A percentile compares a stretch with the other conserved stretches of the same genome.
phyloP scores from a whole-genome alignment of 2,329 filamentous ascomycete species.

The Berkeleyomyces rouxiae region DNA sequence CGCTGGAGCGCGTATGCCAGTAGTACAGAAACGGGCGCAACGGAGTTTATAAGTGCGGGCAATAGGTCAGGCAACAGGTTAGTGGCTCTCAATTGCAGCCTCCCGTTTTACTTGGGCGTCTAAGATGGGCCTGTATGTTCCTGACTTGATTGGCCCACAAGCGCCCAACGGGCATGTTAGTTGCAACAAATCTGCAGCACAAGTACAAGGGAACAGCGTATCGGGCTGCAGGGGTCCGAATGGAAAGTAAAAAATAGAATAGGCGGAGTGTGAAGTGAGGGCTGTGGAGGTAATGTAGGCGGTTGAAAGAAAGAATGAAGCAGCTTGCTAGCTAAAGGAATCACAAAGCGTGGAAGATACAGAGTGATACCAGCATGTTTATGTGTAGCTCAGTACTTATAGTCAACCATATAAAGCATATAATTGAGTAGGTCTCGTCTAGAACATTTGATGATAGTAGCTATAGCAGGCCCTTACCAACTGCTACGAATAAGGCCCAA shows the following conservation, averaged over 20 bases:
- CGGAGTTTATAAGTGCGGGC: no score
- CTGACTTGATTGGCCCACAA: conserved; percentile 11
- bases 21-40: not conserved
- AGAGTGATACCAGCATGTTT: not conserved
- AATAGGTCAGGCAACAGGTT: not conserved
- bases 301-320: not conserved
- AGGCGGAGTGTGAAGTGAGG: not conserved
- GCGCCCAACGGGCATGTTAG: not conserved
- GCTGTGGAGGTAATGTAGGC: no score
- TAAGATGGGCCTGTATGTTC: not conserved
- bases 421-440: no score
- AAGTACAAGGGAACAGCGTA: not conserved
- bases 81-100: not conserved
- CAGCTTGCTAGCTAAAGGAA: not conserved
- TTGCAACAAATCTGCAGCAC: not conserved
- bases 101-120: not conserved
- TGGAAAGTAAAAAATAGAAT: not conserved
- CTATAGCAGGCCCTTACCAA: not conserved
- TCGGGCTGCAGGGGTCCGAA: not conserved
- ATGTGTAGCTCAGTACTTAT: no score
- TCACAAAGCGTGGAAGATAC: not conserved
- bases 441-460: no score
- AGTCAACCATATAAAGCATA: no score
- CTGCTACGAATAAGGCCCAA: not conserved
- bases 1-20: not conserved